phyloP scores from a whole-genome alignment of 2,329 filamentous ascomycete genomes.

The Colletotrichum sp. region DNA sequence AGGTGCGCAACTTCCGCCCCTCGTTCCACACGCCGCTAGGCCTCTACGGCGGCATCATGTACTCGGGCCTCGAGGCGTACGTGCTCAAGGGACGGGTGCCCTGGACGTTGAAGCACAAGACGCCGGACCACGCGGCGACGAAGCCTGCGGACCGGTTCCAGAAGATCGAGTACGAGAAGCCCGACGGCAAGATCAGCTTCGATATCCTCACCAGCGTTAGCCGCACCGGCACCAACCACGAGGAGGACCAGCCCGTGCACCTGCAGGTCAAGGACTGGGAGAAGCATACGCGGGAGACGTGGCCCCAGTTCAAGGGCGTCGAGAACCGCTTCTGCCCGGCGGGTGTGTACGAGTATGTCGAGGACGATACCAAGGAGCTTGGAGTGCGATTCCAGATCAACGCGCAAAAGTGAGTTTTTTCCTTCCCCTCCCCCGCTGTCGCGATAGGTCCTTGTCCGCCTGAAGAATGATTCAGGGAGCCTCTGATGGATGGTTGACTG shows the following conservation, averaged over 20 bases:
- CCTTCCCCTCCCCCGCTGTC: not conserved
- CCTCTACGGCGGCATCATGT: conserved; percentile 86
- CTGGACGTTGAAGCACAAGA: conserved; percentile 90
- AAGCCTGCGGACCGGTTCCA: conserved; percentile 78
- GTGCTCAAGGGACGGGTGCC: conserved; percentile 83
- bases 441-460: not conserved
- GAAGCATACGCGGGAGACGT: conserved; percentile 81
- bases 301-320: conserved; percentile 86
- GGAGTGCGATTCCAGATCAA: conserved; percentile 98
- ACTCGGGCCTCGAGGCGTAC: conserved; percentile 92
- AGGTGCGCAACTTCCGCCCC: conserved; percentile 97
- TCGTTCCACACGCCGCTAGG: conserved; percentile 90
- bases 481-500: not conserved
- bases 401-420: conserved; percentile 83
- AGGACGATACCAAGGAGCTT: conserved; percentile 84
- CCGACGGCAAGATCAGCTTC: conserved; percentile 92
- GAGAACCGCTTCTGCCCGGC: conserved; percentile 98
- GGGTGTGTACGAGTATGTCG: conserved; percentile 97
- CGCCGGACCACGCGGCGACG: conserved; percentile 78
- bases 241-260: conserved; percentile 97
- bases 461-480: not conserved
- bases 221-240: conserved; percentile 95
- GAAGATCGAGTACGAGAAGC: conserved; percentile 97
- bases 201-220: conserved; percentile 96
- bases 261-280: conserved; percentile 96